Base-by-base conservation (phyloP, 805 yeast genomes). In the Pichia gijzeniarum region DNA sequence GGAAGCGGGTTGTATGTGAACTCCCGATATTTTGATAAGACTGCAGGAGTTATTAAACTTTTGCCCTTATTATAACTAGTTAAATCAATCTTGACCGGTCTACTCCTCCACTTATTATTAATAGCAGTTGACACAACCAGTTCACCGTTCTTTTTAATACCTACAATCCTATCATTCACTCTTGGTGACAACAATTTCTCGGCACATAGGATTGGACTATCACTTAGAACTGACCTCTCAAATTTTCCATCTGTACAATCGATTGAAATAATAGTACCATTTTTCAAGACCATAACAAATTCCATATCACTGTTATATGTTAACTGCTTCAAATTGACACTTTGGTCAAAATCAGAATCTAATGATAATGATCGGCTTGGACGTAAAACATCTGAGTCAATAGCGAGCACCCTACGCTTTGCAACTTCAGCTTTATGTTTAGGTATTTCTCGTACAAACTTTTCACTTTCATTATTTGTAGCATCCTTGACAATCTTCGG, bases 121-220 rank as follows among this genome's bases (percentile, higher is more conserved):
- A 79, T 64, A 1, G 73, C 80, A 12, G 85, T 77, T 1, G 82
- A 80, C 4, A 85, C 79, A 5, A 82, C 64, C 13, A 85, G 53
- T 32, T 73, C 73, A 10, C 76, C 78, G 40, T 69, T 69, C 12
- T 63, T 64, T 3, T 75, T 64, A 39, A 73, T 69, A 47, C 80
- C 75, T 1, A 86, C 78, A 27, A 86, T 64, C 49, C 90, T 69
- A 58, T 85, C 93, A 55, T 78, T 81, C 21, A 85, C 81, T 58
- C 93, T 71, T 4, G 95, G 87, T 0, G 95, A 81, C 2, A 73
- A 59, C 10, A 87, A 59, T 48, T 75, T 74, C 42, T 73, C 74
- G 45, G 82, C 80, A 2, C 78, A 68, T 1, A 69, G 66, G n/a
- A 83, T 56, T 18, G 65, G 58, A 1, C 59, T 49, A 14, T 53